phyloP scores from a whole-genome alignment of 2,329 filamentous ascomycete species.

The Fusarium equiseti region DNA sequence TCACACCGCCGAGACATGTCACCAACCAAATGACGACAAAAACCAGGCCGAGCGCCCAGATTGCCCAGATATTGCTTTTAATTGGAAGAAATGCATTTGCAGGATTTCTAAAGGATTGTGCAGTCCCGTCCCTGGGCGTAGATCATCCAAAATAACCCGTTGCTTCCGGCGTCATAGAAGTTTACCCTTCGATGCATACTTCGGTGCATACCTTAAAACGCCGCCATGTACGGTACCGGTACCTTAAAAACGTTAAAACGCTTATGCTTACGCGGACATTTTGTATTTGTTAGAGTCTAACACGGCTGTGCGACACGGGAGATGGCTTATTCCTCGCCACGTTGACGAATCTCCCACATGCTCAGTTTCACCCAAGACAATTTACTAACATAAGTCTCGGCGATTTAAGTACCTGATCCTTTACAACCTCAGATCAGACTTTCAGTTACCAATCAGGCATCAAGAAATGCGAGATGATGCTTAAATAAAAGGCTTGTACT shows the following conservation, averaged over 20 bases:
- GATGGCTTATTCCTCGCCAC: background rate
- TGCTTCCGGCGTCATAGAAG: conserved; percentile 15
- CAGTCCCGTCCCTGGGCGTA: background rate
- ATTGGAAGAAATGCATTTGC: background rate
- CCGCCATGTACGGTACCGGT: background rate
- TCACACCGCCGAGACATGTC: background rate
- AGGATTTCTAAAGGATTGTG: background rate
- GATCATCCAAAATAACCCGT: background rate
- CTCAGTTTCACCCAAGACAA: background rate
- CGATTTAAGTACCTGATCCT: background rate
- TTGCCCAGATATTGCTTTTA: background rate
- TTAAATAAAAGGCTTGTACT: background rate
- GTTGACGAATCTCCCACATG: background rate
- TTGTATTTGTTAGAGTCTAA: background rate
- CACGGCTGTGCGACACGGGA: no score
- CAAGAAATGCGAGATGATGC: background rate
- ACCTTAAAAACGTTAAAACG: background rate
- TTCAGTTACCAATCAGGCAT: background rate
- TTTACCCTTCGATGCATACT: conserved; percentile 19
- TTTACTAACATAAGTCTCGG: background rate
- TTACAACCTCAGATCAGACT: background rate
- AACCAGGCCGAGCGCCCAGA: no score
- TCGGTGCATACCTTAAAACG: conserved; percentile 9
- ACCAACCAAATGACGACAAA: background rate
- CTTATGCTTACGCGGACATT: background rate